phyloP scores from a whole-genome alignment of 768 basidiomycete genomes.

The Paxillus rubicundulus region DNA sequence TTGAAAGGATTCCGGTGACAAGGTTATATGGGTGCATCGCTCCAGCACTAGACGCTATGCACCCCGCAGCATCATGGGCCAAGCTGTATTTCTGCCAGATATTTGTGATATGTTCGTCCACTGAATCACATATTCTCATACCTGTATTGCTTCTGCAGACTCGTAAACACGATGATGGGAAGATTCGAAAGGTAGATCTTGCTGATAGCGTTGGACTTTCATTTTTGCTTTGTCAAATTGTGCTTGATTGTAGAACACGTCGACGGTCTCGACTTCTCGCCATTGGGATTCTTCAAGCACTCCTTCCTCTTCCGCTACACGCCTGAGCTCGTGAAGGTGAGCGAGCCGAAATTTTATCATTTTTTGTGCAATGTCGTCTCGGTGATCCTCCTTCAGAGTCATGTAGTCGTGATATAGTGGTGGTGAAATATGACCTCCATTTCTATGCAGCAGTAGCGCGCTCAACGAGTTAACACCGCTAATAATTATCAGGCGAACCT shows the following conservation, averaged over 20 bases:
- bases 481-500: conserved; percentile 40
- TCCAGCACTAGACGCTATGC: conserved; percentile 53
- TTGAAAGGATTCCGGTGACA: conserved; percentile 59
- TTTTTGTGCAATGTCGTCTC: conserved; percentile 44
- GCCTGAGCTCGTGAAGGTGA: conserved; percentile 49
- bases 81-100: conserved; percentile 46
- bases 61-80: conserved; percentile 44
- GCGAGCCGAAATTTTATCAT: conserved; percentile 61
- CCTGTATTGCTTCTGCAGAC: conserved; percentile 32
- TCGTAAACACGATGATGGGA: conserved; percentile 31
- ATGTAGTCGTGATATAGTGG: conserved; percentile 58
- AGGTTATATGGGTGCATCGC: conserved; percentile 70
- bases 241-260: conserved; percentile 48
- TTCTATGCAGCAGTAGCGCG: conserved; percentile 36
- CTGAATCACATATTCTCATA: conserved; percentile 8
- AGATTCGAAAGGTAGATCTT: conserved; percentile 51
- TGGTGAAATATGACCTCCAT: conserved; percentile 69
- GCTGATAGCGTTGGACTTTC: conserved; percentile 43
- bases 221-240: conserved; percentile 43
- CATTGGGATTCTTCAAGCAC: conserved; percentile 54
- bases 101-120: background rate
- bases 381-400: conserved; percentile 44
- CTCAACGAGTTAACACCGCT: background rate
- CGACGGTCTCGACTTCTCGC: conserved; percentile 55
- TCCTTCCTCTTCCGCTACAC: conserved; percentile 51